phyloP scores from a whole-genome alignment of 2,329 filamentous ascomycete species.

The Alternaria longipes region DNA sequence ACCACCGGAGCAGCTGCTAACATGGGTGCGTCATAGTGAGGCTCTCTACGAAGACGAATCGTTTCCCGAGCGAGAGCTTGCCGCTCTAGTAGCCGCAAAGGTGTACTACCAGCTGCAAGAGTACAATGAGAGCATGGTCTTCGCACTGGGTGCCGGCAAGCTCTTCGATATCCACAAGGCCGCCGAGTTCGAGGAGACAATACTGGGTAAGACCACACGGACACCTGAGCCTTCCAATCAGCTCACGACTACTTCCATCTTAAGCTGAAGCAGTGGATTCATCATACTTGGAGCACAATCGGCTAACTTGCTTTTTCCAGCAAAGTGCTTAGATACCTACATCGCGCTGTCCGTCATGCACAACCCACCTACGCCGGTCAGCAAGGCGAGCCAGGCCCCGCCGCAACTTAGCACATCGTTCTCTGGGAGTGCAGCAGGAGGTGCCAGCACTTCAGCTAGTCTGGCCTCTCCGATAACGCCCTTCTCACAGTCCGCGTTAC shows the following conservation, averaged over 20 bases:
- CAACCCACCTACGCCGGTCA: constrained; percentile 61
- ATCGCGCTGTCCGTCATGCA: constrained; percentile 78
- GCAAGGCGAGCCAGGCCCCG: constrained; percentile 61
- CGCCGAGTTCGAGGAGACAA: constrained; percentile 98
- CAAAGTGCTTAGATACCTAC: constrained; percentile 97
- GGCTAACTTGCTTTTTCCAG: constrained; percentile 49
- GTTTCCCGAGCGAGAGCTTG: constrained; percentile 92
- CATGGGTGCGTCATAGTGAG: constrained; percentile 69
- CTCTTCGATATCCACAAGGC: constrained; percentile 91
- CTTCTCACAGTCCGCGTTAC: constrained; percentile 91
- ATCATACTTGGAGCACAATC: neutral
- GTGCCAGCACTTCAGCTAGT: constrained; percentile 69
- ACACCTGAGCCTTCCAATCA: neutral
- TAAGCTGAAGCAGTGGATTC: neutral
- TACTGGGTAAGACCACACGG: constrained; percentile 71
- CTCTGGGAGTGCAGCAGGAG: constrained; percentile 71
- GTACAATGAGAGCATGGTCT: constrained; percentile 99
- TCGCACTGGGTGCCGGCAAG: constrained; percentile 92
- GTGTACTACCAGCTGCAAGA: constrained; percentile 99
- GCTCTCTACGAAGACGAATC: constrained; percentile 95
- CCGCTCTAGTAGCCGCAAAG: constrained; percentile 93
- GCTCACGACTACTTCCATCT: neutral
- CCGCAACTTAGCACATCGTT: constrained; percentile 85
- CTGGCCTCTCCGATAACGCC: constrained; percentile 90
- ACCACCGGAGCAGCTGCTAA: constrained; percentile 33